These are phyloP conservation scores for Zea luxurians DNA, from an alignment of 176 grass and related monocot genomes.

Conservation along the genomic window DNA sequence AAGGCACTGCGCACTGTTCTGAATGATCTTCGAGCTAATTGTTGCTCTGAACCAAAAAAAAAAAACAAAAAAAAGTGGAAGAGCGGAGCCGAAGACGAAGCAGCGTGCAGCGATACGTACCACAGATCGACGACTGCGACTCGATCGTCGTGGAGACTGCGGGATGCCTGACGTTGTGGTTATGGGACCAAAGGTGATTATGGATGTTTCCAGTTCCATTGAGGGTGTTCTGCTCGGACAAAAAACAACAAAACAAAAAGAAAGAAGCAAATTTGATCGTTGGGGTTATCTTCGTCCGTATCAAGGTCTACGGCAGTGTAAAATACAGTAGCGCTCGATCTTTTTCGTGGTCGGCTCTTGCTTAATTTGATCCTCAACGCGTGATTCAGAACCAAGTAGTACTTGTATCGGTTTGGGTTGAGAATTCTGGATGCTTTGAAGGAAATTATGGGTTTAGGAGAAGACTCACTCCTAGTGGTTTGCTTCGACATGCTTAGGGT, in stretches of 20 bases:
- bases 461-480: neutral
- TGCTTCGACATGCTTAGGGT: neutral
- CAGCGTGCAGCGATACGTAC: slow-evolving; percentile 26
- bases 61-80: neutral
- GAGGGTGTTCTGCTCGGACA: slow-evolving; percentile 53
- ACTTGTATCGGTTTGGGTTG: neutral
- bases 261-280: slow-evolving; percentile 12
- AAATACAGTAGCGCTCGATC: neutral
- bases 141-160: slow-evolving; percentile 72
- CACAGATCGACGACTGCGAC: slow-evolving; percentile 68
- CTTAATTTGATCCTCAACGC: too few species aligned
- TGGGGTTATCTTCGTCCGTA: neutral
- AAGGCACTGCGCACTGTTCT: neutral
- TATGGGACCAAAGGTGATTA: slow-evolving; percentile 59
- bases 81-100: neutral
- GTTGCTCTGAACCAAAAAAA: neutral
- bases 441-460: neutral
- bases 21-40: neutral
- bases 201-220: slow-evolving; percentile 49
- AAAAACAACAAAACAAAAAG: neutral
- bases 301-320: neutral
- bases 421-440: neutral
- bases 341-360: neutral
- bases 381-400: neutral
- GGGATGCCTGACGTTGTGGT: slow-evolving; percentile 46